phyloP scores from a whole-genome alignment of 805 yeast genomes.

The Hanseniaspora hatyaiensis region DNA sequence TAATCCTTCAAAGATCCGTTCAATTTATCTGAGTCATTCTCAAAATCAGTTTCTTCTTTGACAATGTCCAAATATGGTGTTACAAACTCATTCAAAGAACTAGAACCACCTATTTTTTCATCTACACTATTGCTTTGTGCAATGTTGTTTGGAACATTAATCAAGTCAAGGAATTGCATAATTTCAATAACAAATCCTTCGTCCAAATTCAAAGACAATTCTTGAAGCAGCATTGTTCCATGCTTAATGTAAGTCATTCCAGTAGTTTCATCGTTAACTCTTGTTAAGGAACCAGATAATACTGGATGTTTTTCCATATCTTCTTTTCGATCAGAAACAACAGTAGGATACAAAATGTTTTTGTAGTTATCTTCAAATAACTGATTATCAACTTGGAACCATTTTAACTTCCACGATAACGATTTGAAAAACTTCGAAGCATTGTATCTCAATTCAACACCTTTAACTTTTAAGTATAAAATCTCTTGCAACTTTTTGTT shows the following conservation, averaged over 20 bases:
- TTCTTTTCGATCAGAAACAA: slow-evolving; percentile 67
- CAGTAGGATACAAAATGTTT: slow-evolving; percentile 78
- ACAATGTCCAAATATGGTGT: slow-evolving; percentile 24
- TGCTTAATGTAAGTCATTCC: slow-evolving; percentile 85
- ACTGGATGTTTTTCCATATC: slow-evolving; percentile 87
- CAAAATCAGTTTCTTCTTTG: background rate
- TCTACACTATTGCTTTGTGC: background rate
- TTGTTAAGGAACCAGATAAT: slow-evolving; percentile 71
- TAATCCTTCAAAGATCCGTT: background rate
- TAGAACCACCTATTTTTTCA: background rate
- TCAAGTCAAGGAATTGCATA: slow-evolving; percentile 55
- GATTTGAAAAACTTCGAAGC: slow-evolving; percentile 79
- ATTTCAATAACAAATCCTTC: slow-evolving; percentile 82
- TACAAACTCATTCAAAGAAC: slow-evolving; percentile 34
- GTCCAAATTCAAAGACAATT: slow-evolving; percentile 82
- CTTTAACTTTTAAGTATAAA: slow-evolving; percentile 70
- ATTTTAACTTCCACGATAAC: slow-evolving; percentile 66
- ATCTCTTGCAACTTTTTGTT: slow-evolving; percentile 63
- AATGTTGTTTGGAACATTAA: slow-evolving; percentile 1
- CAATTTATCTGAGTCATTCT: background rate
- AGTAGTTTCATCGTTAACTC: slow-evolving; percentile 76
- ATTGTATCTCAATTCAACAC: slow-evolving; percentile 67
- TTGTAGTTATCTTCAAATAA: slow-evolving; percentile 81
- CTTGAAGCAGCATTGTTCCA: slow-evolving; percentile 81
- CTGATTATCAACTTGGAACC: slow-evolving; percentile 93